Evolutionary conservation across 352 stramenopile genomes (phyloP).

Genomic region (Phytophthora constricta): DNA sequence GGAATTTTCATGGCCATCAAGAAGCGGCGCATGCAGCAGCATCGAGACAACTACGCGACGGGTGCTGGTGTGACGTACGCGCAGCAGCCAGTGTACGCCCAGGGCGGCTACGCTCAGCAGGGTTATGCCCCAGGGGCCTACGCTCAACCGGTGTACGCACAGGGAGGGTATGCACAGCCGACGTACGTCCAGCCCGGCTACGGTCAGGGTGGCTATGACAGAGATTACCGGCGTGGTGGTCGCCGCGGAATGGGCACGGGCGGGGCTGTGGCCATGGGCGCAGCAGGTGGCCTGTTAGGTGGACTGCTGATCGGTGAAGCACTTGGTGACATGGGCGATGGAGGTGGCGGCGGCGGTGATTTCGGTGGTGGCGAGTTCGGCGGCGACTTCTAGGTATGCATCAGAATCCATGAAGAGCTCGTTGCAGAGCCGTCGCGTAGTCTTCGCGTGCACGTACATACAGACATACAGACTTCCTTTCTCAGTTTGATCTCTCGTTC

Average conservation of each 20-base stretch:
- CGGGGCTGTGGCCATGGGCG: conserved; percentile 42
- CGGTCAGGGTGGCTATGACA: conserved; percentile 25
- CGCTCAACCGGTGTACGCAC: conserved; percentile 45
- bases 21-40: conserved; percentile 41
- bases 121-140: conserved; percentile 46
- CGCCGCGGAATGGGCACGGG: conserved; percentile 48
- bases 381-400: conserved; percentile 47
- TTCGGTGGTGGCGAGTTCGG: conserved; percentile 39
- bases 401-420: too few species aligned
- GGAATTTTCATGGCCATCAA: conserved; percentile 45
- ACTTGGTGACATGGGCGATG: conserved; percentile 43
- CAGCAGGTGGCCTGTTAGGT: conserved; percentile 45
- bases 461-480: too few species aligned
- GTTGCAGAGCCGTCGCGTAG: too few species aligned
- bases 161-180: conserved; percentile 41
- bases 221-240: conserved; percentile 32
- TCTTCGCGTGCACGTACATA: too few species aligned
- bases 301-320: conserved; percentile 48
- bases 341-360: conserved; percentile 23
- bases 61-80: conserved; percentile 14
- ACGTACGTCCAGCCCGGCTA: conserved; percentile 43
- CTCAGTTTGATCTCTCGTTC: too few species aligned
- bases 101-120: conserved; percentile 40
- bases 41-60: conserved; percentile 22
- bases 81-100: conserved; percentile 41